phyloP scores from a whole-genome alignment of 106 monocot species.

The Vanilla planifolia region DNA sequence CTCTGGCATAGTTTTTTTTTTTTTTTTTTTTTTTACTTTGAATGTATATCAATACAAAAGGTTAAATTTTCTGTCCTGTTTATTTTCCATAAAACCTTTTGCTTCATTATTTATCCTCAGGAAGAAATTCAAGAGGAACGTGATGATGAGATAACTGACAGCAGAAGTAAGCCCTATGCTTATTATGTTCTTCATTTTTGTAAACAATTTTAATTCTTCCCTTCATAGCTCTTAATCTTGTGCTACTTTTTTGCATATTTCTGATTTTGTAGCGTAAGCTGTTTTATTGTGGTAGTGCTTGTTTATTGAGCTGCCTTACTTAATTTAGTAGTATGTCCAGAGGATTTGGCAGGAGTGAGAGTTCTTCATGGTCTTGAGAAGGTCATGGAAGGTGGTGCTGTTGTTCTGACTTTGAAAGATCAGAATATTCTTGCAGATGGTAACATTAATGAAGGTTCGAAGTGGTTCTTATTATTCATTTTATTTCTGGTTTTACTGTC shows the following conservation, averaged over 20 bases:
- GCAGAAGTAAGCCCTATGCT: slow-evolving; percentile 22
- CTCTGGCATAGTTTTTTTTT: too few relatives aligned
- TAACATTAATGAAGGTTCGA: slow-evolving; percentile 84
- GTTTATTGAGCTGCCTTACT: not conserved
- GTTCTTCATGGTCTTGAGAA: slow-evolving; percentile 97
- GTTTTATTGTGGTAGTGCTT: not conserved
- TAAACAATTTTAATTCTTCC: not conserved
- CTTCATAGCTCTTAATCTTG: not conserved
- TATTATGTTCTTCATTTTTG: slow-evolving; percentile 2
- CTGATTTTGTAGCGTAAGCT: not conserved
- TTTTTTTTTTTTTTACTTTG: not conserved
- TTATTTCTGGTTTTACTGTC: not conserved
- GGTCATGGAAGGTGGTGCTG: slow-evolving; percentile 90
- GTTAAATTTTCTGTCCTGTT: too few relatives aligned
- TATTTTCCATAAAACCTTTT: too few relatives aligned
- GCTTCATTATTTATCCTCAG: slow-evolving; percentile 30
- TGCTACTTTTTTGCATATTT: not conserved
- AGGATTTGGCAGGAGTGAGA: slow-evolving; percentile 86
- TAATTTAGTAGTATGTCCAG: slow-evolving; percentile 22
- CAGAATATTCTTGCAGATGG: slow-evolving; percentile 82
- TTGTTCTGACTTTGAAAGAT: slow-evolving; percentile 95
- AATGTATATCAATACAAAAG: too few relatives aligned
- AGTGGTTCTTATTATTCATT: not conserved
- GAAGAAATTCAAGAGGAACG: slow-evolving; percentile 61
- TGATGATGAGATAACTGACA: slow-evolving; percentile 40